Evolutionary conservation across 2,329 filamentous ascomycete species (phyloP).

Genomic region (Uncinocarpus reesii): DNA sequence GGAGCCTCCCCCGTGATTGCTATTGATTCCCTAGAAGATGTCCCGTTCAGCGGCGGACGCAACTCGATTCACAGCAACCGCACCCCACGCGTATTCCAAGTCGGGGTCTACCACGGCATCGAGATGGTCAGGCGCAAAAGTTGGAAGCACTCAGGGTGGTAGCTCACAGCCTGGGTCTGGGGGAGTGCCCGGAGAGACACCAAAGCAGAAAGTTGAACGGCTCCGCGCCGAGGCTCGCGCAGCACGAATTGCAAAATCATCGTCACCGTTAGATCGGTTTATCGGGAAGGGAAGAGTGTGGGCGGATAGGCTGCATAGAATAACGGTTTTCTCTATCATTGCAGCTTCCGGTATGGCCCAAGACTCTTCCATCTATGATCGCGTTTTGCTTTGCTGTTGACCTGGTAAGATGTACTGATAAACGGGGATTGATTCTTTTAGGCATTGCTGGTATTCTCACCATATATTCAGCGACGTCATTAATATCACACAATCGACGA

Average conservation of each 20-base stretch:
- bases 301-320: constrained; percentile 52
- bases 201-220: constrained; percentile 58
- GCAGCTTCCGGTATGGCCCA: constrained; percentile 45
- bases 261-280: constrained; percentile 45
- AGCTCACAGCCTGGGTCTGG: constrained; percentile 10
- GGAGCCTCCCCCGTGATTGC: background rate
- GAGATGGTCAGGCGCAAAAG: constrained; percentile 17
- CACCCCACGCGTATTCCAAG: constrained; percentile 40
- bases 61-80: constrained; percentile 43
- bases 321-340: constrained; percentile 51
- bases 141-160: constrained; percentile 15
- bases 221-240: constrained; percentile 58
- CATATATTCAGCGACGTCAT: constrained; percentile 54
- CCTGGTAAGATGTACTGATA: background rate
- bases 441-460: constrained; percentile 52
- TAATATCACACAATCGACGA: constrained; percentile 57
- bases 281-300: constrained; percentile 45
- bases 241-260: constrained; percentile 52
- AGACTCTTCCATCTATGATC: constrained; percentile 8
- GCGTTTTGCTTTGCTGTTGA: background rate
- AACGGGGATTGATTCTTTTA: constrained; percentile 19
- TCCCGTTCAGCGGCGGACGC: constrained; percentile 41
- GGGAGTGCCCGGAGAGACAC: constrained; percentile 43
- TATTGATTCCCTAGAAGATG: constrained; percentile 22
- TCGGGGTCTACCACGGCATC: constrained; percentile 6